Evolutionary conservation across 345 rosid genomes (phyloP).

Genomic region (Acer saccharum): DNA sequence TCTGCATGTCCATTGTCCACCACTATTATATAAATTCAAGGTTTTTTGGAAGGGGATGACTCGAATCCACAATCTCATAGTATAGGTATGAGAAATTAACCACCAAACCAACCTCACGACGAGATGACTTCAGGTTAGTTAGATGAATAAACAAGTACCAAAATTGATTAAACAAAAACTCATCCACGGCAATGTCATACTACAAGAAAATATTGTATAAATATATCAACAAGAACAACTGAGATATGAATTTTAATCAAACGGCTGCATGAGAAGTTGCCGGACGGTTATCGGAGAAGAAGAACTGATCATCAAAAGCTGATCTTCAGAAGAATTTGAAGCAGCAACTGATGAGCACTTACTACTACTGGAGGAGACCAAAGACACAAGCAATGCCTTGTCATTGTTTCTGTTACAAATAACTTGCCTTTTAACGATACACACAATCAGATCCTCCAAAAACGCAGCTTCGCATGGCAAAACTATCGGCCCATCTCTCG

Average conservation of each 20-base stretch:
- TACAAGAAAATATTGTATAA: neutral
- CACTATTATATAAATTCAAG: too few relatives aligned
- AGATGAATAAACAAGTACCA: neutral
- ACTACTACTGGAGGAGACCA: neutral
- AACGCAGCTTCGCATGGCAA: constrained; percentile 33
- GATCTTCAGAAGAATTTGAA: neutral
- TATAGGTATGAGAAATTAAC: too few relatives aligned
- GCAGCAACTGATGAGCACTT: neutral
- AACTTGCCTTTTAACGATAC: constrained; percentile 7
- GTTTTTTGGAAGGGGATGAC: too few relatives aligned
- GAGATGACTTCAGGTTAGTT: too few relatives aligned
- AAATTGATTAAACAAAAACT: neutral
- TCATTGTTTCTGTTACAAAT: constrained; percentile 4
- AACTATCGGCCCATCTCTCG: constrained; percentile 37
- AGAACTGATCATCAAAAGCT: neutral
- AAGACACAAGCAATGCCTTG: constrained; percentile 17
- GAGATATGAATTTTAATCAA: neutral
- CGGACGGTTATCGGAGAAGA: neutral
- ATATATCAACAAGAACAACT: neutral
- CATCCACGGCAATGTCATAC: neutral
- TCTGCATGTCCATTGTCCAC: too few relatives aligned
- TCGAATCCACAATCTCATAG: too few relatives aligned
- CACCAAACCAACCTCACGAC: too few relatives aligned
- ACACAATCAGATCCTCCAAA: constrained; percentile 25
- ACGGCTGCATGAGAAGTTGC: neutral